A percentile compares a stretch with the other conserved stretches of the same genome.
Evolutionary conservation across 768 basidiomycete species (phyloP).

Genomic region (Daedalea quercina): DNA sequence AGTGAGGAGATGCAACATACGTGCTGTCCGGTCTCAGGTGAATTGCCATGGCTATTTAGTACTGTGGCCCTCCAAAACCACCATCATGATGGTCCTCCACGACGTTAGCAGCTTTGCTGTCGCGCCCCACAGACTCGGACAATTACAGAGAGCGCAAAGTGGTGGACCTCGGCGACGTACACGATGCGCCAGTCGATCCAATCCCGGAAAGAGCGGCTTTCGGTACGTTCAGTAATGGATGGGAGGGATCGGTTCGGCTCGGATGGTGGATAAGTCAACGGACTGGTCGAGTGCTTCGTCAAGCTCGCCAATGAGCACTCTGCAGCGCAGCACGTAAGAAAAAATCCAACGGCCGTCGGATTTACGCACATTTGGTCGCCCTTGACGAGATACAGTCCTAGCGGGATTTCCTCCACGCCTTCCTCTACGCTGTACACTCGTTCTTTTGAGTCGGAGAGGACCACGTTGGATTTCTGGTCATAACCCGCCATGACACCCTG

Average conservation of each 20-base stretch:
- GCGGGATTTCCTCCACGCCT: slow-evolving; percentile 88
- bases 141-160: too few species aligned
- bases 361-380: slow-evolving; percentile 92
- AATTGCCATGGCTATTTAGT: too few species aligned
- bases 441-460: slow-evolving; percentile 90
- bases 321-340: slow-evolving; percentile 17
- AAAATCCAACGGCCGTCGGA: background rate
- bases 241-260: slow-evolving; percentile 81
- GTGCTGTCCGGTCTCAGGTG: too few species aligned
- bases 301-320: slow-evolving; percentile 77
- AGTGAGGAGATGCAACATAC: too few species aligned
- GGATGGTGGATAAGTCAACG: slow-evolving; percentile 68
- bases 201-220: background rate
- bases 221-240: slow-evolving; percentile 57
- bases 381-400: slow-evolving; percentile 95
- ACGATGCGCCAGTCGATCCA: too few species aligned
- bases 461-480: slow-evolving; percentile 94
- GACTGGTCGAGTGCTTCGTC: slow-evolving; percentile 77
- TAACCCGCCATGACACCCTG: slow-evolving; percentile 89
- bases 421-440: slow-evolving; percentile 88
- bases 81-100: too few species aligned
- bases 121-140: too few species aligned
- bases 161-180: too few species aligned
- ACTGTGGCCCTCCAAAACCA: too few species aligned
- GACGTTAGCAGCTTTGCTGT: too few species aligned